phyloP scores from a whole-genome alignment of 78 protist genomes.

The Ministeria vibrans region DNA sequence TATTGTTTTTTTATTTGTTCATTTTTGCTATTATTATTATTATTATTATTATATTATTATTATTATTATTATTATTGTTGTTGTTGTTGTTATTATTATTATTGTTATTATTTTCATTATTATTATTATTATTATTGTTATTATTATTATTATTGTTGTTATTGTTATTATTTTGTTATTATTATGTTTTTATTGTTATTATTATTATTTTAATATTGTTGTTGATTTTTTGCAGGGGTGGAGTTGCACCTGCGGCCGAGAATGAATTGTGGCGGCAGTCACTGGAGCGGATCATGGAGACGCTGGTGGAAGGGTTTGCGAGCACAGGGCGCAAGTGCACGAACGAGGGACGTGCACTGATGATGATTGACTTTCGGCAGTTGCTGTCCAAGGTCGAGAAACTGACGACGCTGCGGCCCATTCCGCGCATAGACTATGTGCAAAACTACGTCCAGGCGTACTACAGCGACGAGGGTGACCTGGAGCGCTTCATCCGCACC shows the following conservation, averaged over 20 bases:
- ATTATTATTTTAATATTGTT: no score
- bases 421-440: not conserved
- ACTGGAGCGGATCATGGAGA: not conserved
- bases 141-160: no score
- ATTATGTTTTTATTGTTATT: no score
- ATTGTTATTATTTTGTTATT: no score
- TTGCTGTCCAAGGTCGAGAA: not conserved
- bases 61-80: no score
- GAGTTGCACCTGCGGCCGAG: not conserved
- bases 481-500: not conserved
- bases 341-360: constrained; percentile 19
- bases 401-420: not conserved
- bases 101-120: no score
- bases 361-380: not conserved
- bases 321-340: not conserved
- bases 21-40: no score
- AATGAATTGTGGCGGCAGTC: not conserved
- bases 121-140: no score
- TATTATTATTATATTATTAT: no score
- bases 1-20: no score
- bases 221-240: no score
- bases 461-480: not conserved
- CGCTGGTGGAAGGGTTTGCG: constrained; percentile 1
- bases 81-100: no score
- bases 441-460: constrained; percentile 1